Base-by-base conservation (phyloP, 495 filamentous ascomycete species). In the Chaetomium tenue region DNA sequence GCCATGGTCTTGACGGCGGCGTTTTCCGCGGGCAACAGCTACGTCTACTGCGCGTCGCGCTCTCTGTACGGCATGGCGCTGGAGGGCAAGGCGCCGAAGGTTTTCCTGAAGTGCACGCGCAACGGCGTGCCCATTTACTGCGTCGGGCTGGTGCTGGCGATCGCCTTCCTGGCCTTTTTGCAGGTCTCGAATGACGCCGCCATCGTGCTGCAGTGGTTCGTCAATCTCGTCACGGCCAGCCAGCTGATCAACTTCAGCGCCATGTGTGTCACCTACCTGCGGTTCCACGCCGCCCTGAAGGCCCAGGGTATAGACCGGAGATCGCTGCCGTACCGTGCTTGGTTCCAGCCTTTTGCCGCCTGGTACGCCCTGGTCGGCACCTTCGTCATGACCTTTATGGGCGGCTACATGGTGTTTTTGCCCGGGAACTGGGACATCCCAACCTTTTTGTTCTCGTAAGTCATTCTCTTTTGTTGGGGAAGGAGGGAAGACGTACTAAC, bases 1-100 rank as follows among this genome's bases (percentile, higher is more conserved):
- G 90, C 89, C 13, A 80, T 92, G 65, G 77, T 94, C 61, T 65
- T 94, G 15, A 89, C 87, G 0, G 85, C 87, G 22, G 88, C 88
- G 16, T 92, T 93, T 74, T 91, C 88, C 22, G 91, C 91, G 0
- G 91, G 91, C 2, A 95, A 95, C 73, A 89, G 88, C 52, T 93
- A 92, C 74, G 86, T 90, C 30, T 96, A 91, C 76, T 91, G 88
- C 72, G 89, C 89, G 7, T 91, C 87, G 54, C 83, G 91, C 40
- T 87, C 85, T 57, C 74, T 96, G 23, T 90, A 90, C 70, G 90
- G 89, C 3, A 81, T 95, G 30, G 87, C 89, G 0, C 77, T 89
- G 63, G 88, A 86, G 67, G 82, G 82, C 2, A 82, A 83, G 39
- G 91, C 91, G 0, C 91, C 91, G 0, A 77, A 70, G 22, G 70